Percentiles rank a stretch among this genome's conserved stretches.
Conservation (phyloP, 176 grass and related monocot genomes). For the Eragrostis curvula region DNA sequence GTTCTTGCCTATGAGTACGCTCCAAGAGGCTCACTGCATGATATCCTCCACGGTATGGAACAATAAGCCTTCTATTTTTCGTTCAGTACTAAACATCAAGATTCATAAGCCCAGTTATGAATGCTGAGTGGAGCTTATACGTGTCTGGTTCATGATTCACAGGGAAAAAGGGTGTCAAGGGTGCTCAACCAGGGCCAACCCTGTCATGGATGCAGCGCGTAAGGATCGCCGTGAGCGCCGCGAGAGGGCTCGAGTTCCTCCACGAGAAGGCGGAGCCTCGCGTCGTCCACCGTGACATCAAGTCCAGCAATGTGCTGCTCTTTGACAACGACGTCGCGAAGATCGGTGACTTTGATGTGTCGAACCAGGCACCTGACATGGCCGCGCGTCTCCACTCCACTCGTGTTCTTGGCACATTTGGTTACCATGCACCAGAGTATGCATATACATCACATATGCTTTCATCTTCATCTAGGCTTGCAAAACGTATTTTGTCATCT, state of each 20-base stretch:
- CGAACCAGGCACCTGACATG: conserved; percentile 85
- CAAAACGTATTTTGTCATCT: neutral
- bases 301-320: conserved; percentile 87
- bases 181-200: conserved; percentile 69
- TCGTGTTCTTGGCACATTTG: conserved; percentile 87
- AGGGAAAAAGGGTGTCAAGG: conserved; percentile 88
- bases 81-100: too few relatives aligned
- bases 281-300: conserved; percentile 86
- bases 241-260: conserved; percentile 75
- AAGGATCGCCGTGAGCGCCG: conserved; percentile 64
- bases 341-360: conserved; percentile 71
- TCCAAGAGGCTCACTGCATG: conserved; percentile 81
- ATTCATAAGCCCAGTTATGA: neutral
- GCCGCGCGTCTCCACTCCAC: conserved; percentile 87
- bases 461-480: neutral
- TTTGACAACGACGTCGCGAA: conserved; percentile 71
- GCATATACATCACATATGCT: conserved; percentile 11
- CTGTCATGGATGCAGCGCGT: conserved; percentile 72
- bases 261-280: conserved; percentile 77
- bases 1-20: conserved; percentile 89
- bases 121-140: conserved; percentile 16
- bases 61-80: conserved; percentile 9
- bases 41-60: conserved; percentile 76
- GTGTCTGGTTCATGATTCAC: neutral
- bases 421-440: conserved; percentile 91